phyloP scores from a whole-genome alignment of 768 basidiomycete species.

The Melanogaster broomeanus region DNA sequence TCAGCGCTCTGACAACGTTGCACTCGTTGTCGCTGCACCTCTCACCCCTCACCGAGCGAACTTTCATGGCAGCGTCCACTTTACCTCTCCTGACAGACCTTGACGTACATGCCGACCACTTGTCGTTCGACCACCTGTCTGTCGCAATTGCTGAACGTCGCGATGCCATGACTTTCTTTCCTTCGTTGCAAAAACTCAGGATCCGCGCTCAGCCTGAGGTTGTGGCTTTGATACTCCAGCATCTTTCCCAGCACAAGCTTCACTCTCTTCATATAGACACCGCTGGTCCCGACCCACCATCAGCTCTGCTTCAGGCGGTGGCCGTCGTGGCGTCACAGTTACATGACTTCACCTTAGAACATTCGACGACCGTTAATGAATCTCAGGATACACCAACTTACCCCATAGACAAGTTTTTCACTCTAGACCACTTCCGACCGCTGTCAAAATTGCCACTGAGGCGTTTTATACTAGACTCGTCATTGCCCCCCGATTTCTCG shows the following conservation, averaged over 20 bases:
- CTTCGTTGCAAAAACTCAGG: slow-evolving; percentile 38
- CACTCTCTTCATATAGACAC: slow-evolving; percentile 41
- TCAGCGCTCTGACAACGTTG: slow-evolving; percentile 36
- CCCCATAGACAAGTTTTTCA: slow-evolving; percentile 13
- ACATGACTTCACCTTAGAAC: slow-evolving; percentile 42
- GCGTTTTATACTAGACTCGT: slow-evolving; percentile 41
- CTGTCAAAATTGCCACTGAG: slow-evolving; percentile 39
- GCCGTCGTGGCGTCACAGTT: slow-evolving; percentile 33
- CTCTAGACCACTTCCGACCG: slow-evolving; percentile 33
- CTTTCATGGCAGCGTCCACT: slow-evolving; percentile 37
- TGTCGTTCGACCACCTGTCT: slow-evolving; percentile 28
- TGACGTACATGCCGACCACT: slow-evolving; percentile 44
- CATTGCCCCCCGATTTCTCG: slow-evolving; percentile 38
- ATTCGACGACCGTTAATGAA: slow-evolving; percentile 28
- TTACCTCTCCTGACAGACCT: slow-evolving; percentile 42
- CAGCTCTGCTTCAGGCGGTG: slow-evolving; percentile 34
- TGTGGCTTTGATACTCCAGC: slow-evolving; percentile 36
- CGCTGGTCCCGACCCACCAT: slow-evolving; percentile 25
- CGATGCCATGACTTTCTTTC: slow-evolving; percentile 28
- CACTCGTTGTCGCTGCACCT: slow-evolving; percentile 40
- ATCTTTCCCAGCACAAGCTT: slow-evolving; percentile 35
- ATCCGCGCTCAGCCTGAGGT: slow-evolving; percentile 40
- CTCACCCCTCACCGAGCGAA: slow-evolving; percentile 39
- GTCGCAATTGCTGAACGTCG: neutral
- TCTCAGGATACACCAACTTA: slow-evolving; percentile 33